Percentiles rank a stretch among this genome's conserved stretches.
Conservation (phyloP, 176 grass and related monocot genomes). For the Triticum urartu region DNA sequence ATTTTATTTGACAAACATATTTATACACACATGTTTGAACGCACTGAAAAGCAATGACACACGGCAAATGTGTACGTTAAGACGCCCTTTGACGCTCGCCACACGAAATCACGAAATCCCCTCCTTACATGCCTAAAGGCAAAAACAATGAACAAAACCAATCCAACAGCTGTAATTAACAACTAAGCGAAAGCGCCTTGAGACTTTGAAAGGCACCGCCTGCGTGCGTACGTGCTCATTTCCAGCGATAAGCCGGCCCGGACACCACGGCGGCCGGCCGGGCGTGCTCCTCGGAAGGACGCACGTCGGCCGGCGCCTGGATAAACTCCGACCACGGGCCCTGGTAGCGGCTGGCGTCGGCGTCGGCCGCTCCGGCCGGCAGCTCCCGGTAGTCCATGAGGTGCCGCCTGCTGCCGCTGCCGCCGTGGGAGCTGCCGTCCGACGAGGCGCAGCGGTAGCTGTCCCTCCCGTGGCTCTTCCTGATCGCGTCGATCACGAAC, state of each 20-base stretch:
- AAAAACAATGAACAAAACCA: background rate
- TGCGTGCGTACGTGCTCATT: constrained; percentile 2
- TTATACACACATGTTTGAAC: background rate
- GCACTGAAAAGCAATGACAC: background rate
- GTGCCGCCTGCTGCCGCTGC: constrained; percentile 33
- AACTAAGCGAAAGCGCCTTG: background rate
- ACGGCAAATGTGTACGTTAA: background rate
- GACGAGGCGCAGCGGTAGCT: constrained; percentile 46
- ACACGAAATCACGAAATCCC: no score
- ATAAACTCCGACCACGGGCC: constrained; percentile 37
- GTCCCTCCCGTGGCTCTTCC: constrained; percentile 41
- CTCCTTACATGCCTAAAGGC: background rate
- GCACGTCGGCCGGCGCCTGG: background rate
- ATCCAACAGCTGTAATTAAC: background rate
- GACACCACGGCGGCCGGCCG: background rate
- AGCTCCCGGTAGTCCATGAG: constrained; percentile 26
- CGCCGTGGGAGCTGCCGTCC: constrained; percentile 39
- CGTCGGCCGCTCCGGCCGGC: constrained; percentile 9
- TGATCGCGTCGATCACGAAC: constrained; percentile 75
- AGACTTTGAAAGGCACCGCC: background rate
- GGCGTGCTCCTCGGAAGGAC: constrained; percentile 11
- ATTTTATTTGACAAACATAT: background rate
- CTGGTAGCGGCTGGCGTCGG: background rate
- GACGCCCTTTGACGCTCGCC: background rate
- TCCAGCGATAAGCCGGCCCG: constrained; percentile 26